phyloP scores from a whole-genome alignment of 805 yeast genomes.

The Scheffersomyces lignosus region DNA sequence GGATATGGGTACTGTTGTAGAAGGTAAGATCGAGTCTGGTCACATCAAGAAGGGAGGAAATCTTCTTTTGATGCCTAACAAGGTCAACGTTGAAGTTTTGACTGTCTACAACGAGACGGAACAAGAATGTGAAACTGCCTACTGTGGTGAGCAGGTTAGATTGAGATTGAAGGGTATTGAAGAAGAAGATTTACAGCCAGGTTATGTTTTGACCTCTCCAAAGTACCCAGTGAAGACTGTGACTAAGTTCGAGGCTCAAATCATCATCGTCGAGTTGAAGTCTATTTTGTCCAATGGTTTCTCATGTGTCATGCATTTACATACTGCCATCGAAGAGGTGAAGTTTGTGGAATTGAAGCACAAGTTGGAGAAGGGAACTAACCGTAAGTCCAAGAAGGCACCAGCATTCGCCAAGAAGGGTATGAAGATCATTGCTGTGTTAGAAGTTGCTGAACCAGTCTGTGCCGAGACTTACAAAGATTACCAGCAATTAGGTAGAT shows the following conservation, averaged over 20 bases:
- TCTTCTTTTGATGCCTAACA: slow-evolving; percentile 91
- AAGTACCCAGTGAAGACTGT: slow-evolving; percentile 89
- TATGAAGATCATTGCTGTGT: slow-evolving; percentile 92
- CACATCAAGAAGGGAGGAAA: slow-evolving; percentile 76
- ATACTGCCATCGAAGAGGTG: slow-evolving; percentile 97
- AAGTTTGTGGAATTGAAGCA: slow-evolving; percentile 78
- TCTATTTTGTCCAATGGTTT: slow-evolving; percentile 93
- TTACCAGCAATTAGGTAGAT: slow-evolving; percentile 96
- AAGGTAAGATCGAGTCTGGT: slow-evolving; percentile 98
- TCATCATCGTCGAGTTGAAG: slow-evolving; percentile 94
- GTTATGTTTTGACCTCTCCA: slow-evolving; percentile 86
- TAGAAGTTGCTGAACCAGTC: slow-evolving; percentile 83
- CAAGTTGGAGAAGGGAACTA: slow-evolving; percentile 94
- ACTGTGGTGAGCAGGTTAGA: slow-evolving; percentile 97
- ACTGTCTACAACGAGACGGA: slow-evolving; percentile 94
- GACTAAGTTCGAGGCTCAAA: slow-evolving; percentile 89
- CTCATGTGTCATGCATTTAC: slow-evolving; percentile 98
- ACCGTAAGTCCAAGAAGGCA: slow-evolving; percentile 92
- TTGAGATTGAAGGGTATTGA: slow-evolving; percentile 92
- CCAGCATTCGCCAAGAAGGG: slow-evolving; percentile 99
- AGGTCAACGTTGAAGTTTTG: slow-evolving; percentile 75
- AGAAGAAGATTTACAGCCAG: slow-evolving; percentile 92
- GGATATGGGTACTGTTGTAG: slow-evolving; percentile 96
- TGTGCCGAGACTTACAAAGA: slow-evolving; percentile 92
- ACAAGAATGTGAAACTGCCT: slow-evolving; percentile 85